Percentiles rank a stretch among this genome's conserved stretches.
Evolutionary conservation across 2,329 filamentous ascomycete species (phyloP).

Genomic region (Hypoxylon sp.): DNA sequence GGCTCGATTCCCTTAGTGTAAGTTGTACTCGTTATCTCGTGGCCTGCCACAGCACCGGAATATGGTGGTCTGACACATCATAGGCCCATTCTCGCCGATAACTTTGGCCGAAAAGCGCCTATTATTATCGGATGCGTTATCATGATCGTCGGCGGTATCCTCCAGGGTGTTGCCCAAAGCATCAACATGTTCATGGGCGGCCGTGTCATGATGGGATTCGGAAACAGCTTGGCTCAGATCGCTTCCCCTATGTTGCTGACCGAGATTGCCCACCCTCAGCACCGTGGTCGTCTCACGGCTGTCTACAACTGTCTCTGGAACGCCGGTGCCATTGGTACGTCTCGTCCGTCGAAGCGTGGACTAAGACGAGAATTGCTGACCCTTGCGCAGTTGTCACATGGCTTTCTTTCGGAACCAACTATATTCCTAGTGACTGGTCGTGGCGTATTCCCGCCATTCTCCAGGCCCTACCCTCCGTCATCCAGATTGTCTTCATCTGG

Average conservation of each 20-base stretch:
- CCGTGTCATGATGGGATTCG: constrained; percentile 69
- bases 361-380: constrained; percentile 28
- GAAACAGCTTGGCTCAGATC: constrained; percentile 65
- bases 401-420: constrained; percentile 62
- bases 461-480: constrained; percentile 60
- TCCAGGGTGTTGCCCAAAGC: constrained; percentile 65
- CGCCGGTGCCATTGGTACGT: constrained; percentile 51
- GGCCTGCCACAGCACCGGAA: no score
- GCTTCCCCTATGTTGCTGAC: constrained; percentile 65
- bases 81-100: constrained; percentile 66
- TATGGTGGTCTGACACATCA: constrained; percentile 8
- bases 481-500: constrained; percentile 65
- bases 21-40: constrained; percentile 34
- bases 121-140: constrained; percentile 65
- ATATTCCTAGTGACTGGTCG: constrained; percentile 62
- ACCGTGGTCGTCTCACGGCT: constrained; percentile 64
- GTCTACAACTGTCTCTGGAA: constrained; percentile 70
- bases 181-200: constrained; percentile 65
- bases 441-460: constrained; percentile 64
- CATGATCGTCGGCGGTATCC: constrained; percentile 66
- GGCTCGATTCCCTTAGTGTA: constrained; percentile 68
- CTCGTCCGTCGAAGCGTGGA: not conserved
- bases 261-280: constrained; percentile 67
- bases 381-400: constrained; percentile 57
- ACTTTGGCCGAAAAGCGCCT: constrained; percentile 59